Evolutionary conservation across 1,284 basidiomycete species (phyloP).

Genomic region (Apiotrichum montevideense): DNA sequence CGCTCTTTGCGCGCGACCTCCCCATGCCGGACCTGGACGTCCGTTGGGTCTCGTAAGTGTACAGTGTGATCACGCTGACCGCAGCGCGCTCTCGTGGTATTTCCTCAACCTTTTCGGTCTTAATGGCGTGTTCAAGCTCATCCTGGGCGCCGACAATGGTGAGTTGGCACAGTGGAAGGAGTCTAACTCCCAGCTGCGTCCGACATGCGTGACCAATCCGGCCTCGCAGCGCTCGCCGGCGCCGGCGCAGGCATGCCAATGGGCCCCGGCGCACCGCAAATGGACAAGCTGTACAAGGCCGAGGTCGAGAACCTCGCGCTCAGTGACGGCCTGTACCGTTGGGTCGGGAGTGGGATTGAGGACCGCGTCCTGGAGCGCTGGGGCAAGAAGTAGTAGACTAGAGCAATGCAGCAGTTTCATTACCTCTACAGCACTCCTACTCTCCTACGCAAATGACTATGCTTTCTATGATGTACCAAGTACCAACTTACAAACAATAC

Average conservation of each 20-base stretch:
- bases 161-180: not conserved
- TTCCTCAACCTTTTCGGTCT: slow-evolving; percentile 98
- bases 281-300: slow-evolving; percentile 78
- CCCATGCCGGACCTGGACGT: slow-evolving; percentile 97
- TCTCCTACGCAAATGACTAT: too few relatives aligned
- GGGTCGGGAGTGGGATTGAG: slow-evolving; percentile 75
- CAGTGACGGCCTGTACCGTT: slow-evolving; percentile 73
- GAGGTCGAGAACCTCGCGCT: slow-evolving; percentile 93
- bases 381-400: slow-evolving; percentile 49
- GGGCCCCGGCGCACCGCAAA: slow-evolving; percentile 66
- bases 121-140: slow-evolving; percentile 87
- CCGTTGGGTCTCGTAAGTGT: slow-evolving; percentile 65
- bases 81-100: slow-evolving; percentile 87
- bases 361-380: slow-evolving; percentile 68
- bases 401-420: not conserved
- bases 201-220: slow-evolving; percentile 64
- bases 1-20: slow-evolving; percentile 95
- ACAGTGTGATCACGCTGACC: too few relatives aligned
- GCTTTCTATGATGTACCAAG: too few relatives aligned
- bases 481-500: too few relatives aligned
- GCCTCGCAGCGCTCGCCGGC: slow-evolving; percentile 62
- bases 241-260: slow-evolving; percentile 48
- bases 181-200: slow-evolving; percentile 58
- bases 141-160: slow-evolving; percentile 90
- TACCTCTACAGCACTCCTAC: too few relatives aligned